Evolutionary conservation across 768 basidiomycete species (phyloP).

Genomic region (Tulasnella sp.): DNA sequence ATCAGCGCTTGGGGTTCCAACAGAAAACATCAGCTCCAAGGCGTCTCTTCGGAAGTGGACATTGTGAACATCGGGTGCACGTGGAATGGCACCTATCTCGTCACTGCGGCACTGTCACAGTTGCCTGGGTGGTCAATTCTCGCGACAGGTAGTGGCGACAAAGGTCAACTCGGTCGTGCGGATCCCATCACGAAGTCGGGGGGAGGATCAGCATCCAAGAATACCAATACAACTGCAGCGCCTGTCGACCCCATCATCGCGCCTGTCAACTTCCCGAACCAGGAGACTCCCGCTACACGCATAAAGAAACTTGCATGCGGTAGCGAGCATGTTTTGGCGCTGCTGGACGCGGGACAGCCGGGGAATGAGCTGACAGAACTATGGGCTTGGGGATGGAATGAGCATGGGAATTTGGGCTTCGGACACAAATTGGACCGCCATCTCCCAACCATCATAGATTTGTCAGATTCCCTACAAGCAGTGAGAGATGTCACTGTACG

Average conservation of each 20-base stretch:
- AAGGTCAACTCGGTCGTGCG: constrained; percentile 55
- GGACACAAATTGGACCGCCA: constrained; percentile 46
- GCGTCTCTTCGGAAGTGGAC: constrained; percentile 25
- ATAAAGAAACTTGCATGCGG: constrained; percentile 47
- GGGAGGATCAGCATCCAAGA: not conserved
- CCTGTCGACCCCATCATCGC: constrained; percentile 24
- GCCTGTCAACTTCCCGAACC: constrained; percentile 27
- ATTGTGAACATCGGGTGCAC: constrained; percentile 42
- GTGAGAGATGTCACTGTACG: not conserved
- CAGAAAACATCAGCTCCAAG: constrained; percentile 49
- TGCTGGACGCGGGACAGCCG: constrained; percentile 13
- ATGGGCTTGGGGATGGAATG: constrained; percentile 97
- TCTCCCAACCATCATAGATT: constrained; percentile 29
- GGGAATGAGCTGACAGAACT: constrained; percentile 33
- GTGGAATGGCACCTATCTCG: constrained; percentile 68
- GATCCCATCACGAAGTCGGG: not conserved
- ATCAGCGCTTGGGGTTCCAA: constrained; percentile 55
- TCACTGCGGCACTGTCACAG: constrained; percentile 17
- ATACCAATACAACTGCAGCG: constrained; percentile 11
- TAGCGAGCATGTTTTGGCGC: constrained; percentile 68
- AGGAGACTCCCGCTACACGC: not conserved
- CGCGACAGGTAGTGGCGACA: constrained; percentile 42
- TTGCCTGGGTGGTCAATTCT: constrained; percentile 25
- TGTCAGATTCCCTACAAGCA: not conserved
- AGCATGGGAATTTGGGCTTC: constrained; percentile 85